Conservation (phyloP, 1,284 basidiomycete genomes). For the Puccinia triticina region DNA sequence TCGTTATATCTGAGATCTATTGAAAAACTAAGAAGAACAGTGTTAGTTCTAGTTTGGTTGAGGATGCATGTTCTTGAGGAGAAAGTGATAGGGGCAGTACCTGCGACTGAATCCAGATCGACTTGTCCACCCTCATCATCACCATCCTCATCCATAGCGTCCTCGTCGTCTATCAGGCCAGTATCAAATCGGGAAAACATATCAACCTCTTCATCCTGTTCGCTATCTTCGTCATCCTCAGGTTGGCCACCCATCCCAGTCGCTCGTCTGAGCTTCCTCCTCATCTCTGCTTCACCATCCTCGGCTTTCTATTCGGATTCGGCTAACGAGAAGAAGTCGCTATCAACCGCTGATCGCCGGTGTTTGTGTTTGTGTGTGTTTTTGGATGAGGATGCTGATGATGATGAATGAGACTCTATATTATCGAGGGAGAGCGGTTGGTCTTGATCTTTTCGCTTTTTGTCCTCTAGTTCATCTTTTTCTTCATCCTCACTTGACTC, state of each 20-base stretch:
- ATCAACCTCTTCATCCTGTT: conserved; percentile 52
- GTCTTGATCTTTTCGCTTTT: neutral
- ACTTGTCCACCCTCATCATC: conserved; percentile 53
- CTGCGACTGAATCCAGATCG: conserved; percentile 32
- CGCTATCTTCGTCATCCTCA: conserved; percentile 61
- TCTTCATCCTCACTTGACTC: neutral
- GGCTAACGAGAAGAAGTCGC: conserved; percentile 35
- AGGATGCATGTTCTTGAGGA: neutral
- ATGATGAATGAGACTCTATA: conserved; percentile 5
- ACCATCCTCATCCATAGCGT: conserved; percentile 52
- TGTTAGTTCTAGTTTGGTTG: neutral
- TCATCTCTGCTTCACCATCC: conserved; percentile 44
- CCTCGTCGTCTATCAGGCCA: conserved; percentile 47
- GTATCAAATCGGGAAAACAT: conserved; percentile 36
- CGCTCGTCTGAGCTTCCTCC: conserved; percentile 15
- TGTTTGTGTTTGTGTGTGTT: neutral
- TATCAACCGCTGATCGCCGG: conserved; percentile 25
- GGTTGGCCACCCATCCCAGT: conserved; percentile 53
- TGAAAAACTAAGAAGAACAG: neutral
- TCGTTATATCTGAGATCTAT: conserved; percentile 56
- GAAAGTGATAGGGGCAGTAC: neutral
- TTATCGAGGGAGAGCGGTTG: neutral
- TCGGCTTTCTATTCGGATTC: conserved; percentile 41
- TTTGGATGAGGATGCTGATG: neutral
- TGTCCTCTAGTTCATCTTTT: neutral